Base-by-base conservation (phyloP, 768 basidiomycete genomes). In the Lactarius deliciosus region DNA sequence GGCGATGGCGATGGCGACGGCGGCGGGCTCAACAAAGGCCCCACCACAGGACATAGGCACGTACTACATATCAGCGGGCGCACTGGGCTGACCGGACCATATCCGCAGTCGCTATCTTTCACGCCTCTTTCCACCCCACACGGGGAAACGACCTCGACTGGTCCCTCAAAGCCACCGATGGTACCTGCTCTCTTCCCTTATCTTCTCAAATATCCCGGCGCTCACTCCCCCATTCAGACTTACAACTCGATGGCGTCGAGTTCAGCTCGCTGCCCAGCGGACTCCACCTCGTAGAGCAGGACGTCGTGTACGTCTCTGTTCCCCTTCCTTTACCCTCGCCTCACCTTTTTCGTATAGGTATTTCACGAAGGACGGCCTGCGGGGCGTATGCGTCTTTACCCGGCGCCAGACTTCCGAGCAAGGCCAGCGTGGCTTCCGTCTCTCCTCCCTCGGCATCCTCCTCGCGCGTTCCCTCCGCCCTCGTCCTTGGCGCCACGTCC, bases 221-320 rank as follows among this genome's bases (percentile, higher is more conserved):
- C 15, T 60, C 57, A 61, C 22, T 22, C 11, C 4, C 10, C 58
- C 38, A 9, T 41, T 18, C 70, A 91, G 91, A 88, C 73, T 73
- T 91, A 61, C 83, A 81, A 69, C 80, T 92, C 20, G 85, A 87
- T 34, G 81, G 85, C 71, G 81, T 94, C 61, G 92, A 94, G 75
- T 94, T 92, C 75, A 92, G 84, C 70, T 85, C 86, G 7, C 80
- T 94, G 13, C 92, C 92, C 0, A 92, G 91, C 69, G 92, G 92
- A 1, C 78, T 94, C 5, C 92, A 94, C 75, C 79, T 87, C 0
- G 84, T 94, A 28, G 91, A 92, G 70, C 81, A 83, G 41, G 92
- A 94, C 73, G 86, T 91, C 30, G 83, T 94, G 90, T 92, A 75
- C 72, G 88, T 78, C 30, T 45, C 25, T 16, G 50, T 60, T 40